A percentile compares a stretch with the other conserved stretches of the same genome.
Conservation (phyloP, 352 stramenopile genomes). For the Phytophthora pisi region DNA sequence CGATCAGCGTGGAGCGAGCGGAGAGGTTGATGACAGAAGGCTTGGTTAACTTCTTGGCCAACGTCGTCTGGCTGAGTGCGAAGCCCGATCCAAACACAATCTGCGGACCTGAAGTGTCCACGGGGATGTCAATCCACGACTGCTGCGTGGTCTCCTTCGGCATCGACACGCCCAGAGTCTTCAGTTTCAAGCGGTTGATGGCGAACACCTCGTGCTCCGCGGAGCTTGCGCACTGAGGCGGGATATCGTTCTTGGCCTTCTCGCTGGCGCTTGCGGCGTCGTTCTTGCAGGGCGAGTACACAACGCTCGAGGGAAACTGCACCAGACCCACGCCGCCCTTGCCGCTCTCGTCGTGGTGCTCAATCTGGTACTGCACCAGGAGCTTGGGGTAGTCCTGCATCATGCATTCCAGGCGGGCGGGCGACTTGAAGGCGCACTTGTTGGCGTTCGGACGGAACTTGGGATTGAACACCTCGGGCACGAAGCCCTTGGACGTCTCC, state of each 20-base stretch:
- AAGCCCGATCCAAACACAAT: conserved; percentile 54
- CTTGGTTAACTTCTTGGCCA: conserved; percentile 41
- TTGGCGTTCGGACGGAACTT: conserved; percentile 47
- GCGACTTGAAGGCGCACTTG: conserved; percentile 60
- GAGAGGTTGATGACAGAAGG: conserved; percentile 43
- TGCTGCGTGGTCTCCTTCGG: conserved; percentile 19
- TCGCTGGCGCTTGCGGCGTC: conserved; percentile 55
- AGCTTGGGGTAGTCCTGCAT: conserved; percentile 83
- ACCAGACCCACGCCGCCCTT: conserved; percentile 47
- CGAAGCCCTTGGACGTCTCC: conserved; percentile 50
- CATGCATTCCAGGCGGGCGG: conserved; percentile 78
- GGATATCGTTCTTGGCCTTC: conserved; percentile 59
- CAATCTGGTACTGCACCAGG: conserved; percentile 42
- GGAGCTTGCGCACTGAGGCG: conserved; percentile 67
- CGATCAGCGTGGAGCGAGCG: conserved; percentile 57
- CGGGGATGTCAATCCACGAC: conserved; percentile 61
- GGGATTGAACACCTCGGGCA: conserved; percentile 78
- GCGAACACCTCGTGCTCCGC: conserved; percentile 71
- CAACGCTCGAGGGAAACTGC: conserved; percentile 58
- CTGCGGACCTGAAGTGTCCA: conserved; percentile 48
- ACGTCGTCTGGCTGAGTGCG: conserved; percentile 32
- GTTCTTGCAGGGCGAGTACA: conserved; percentile 84
- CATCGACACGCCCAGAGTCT: conserved; percentile 28
- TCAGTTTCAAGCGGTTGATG: conserved; percentile 51
- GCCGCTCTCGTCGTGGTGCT: conserved; percentile 20